These are phyloP conservation scores for Colletotrichum sp. DNA, from an alignment of 2,329 filamentous ascomycete genomes.

Conservation along the genomic window DNA sequence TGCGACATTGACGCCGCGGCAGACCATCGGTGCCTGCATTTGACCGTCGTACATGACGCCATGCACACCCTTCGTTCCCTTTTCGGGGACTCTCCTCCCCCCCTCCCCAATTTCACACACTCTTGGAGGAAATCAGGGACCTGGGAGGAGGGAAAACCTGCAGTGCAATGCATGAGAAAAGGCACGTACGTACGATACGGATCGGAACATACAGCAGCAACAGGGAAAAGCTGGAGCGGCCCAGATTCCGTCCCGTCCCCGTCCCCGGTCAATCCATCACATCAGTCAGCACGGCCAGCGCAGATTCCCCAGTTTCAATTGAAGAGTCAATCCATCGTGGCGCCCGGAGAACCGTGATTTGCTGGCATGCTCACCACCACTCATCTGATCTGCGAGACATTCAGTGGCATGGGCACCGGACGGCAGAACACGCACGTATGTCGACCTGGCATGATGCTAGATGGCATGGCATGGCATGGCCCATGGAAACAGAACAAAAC, in stretches of 20 bases:
- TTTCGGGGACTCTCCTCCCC: background rate
- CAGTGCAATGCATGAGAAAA: background rate
- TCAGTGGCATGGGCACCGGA: background rate
- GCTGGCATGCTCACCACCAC: slow-evolving; percentile 4
- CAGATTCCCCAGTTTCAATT: background rate
- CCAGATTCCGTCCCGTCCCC: background rate
- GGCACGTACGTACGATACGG: background rate
- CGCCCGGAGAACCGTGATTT: slow-evolving; percentile 1
- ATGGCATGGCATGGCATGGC: background rate
- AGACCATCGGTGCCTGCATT: slow-evolving; percentile 20
- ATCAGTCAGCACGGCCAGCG: background rate
- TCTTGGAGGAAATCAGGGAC: background rate
- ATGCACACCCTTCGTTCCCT: slow-evolving; percentile 3
- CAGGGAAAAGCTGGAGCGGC: background rate
- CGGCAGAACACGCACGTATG: background rate
- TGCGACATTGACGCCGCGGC: background rate
- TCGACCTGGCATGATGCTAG: background rate
- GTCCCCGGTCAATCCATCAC: background rate
- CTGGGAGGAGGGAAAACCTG: background rate
- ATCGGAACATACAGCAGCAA: background rate
- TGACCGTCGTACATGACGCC: slow-evolving; percentile 16
- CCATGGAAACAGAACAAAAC: background rate
- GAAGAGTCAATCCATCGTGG: background rate
- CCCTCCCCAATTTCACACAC: background rate
- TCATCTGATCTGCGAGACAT: slow-evolving; percentile 10